Base-by-base conservation (phyloP, 345 rosid genomes). In the Trapa bicornis region DNA sequence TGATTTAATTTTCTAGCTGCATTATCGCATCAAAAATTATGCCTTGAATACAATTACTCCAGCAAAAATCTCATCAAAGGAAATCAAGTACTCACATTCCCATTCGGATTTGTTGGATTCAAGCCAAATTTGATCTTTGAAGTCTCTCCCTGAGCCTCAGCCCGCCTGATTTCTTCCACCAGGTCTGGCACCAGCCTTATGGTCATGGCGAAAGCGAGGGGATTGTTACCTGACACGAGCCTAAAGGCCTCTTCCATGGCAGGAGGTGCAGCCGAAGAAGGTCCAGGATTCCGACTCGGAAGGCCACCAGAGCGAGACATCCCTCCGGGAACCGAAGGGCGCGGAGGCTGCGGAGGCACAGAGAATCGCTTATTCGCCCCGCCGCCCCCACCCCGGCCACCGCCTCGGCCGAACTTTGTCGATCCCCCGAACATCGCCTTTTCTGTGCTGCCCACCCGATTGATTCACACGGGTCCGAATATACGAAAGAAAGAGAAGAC, bases 41-140 rank as follows among this genome's bases (percentile, higher is more conserved):
- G 47, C 47, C 47, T 45, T 5, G 47, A 45, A 45, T 6, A 1
- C 47, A 6, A 66, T 29, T 47, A 41, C 67, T 41, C 33, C 36
- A 65, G 48, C 73, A 12, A 13, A 17, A 50, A 64, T 5, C 7
- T 53, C 66, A 2, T 13, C 54, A 68, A 67, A 62, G 12, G 7
- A 66, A 71, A 43, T 16, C 16, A 67, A 45, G 66, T 67, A 73
- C 98, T 86, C 82, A 94, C 99, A 75, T 91, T 94, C 67, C 92
- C 95, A 73, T 65, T 70, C 16, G 85, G 74, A 69, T 85, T 85
- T 39, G 78, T 80, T 61, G 86, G 80, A 53, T 83, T 71, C 36
- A 91, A 79, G 81, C 85, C 97, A 79, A 94, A 94, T 75, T 91
- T 94, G 81, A 94, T 94, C 85, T 78, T 81, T 7, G 97, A 89